These are phyloP conservation scores for Carpinus fangiana DNA, from an alignment of 306 rosid genomes.

Conservation along the genomic window DNA sequence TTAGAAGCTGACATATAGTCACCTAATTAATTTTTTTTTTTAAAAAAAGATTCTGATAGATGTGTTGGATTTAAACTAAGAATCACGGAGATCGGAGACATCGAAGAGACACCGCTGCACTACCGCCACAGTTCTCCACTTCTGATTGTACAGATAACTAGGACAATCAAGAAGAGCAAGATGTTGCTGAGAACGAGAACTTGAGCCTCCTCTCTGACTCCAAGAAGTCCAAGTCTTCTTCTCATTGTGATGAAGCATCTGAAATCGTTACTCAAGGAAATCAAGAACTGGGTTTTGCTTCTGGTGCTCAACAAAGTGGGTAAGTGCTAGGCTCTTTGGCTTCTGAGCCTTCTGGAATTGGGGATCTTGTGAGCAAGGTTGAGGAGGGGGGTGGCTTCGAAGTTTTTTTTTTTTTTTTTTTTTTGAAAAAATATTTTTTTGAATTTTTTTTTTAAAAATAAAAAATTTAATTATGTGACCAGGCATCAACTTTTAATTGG, in stretches of 20 bases:
- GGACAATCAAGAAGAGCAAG: slow-evolving; percentile 4
- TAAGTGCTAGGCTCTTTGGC: slow-evolving; percentile 15
- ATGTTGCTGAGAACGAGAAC: not conserved
- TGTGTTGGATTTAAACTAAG: slow-evolving; percentile 17
- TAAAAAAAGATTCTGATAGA: slow-evolving; percentile 3
- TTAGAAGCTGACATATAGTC: too few relatives aligned
- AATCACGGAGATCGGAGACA: slow-evolving; percentile 10
- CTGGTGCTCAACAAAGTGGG: not conserved
- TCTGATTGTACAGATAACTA: slow-evolving; percentile 1
- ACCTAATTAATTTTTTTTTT: too few relatives aligned
- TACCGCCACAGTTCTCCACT: not conserved
- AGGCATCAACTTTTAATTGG: too few relatives aligned
- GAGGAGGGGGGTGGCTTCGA: not conserved
- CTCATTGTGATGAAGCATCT: slow-evolving; percentile 8
- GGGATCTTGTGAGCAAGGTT: not conserved
- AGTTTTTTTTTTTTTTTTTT: too few relatives aligned
- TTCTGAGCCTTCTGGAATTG: slow-evolving; percentile 20
- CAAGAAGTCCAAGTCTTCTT: slow-evolving; percentile 2
- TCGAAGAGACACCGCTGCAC: not conserved
- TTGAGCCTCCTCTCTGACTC: slow-evolving; percentile 1
- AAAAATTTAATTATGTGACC: too few relatives aligned
- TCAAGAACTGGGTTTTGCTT: slow-evolving; percentile 15
- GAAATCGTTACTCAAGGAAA: slow-evolving; percentile 3
- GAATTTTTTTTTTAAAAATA: too few relatives aligned
- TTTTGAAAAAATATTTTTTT: too few relatives aligned